Evolutionary conservation across 495 filamentous ascomycete species (phyloP).

Genomic region (Haplographium delicatum): DNA sequence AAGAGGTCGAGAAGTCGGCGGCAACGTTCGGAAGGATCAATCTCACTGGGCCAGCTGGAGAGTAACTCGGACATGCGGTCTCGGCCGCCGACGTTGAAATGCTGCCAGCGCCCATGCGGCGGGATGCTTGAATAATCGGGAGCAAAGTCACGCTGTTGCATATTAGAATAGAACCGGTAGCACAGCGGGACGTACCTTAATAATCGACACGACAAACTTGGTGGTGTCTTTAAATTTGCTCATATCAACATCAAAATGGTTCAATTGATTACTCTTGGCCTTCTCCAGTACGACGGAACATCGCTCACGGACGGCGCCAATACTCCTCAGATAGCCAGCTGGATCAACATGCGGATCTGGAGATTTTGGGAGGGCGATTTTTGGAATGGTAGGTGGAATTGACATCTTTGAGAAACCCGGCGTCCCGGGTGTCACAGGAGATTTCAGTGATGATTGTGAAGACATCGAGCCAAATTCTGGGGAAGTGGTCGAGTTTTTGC

Average conservation of each 20-base stretch:
- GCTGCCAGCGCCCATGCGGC: conserved; percentile 83
- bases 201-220: conserved; percentile 89
- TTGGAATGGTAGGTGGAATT: conserved; percentile 32
- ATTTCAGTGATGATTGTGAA: conserved; percentile 30
- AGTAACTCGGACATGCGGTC: conserved; percentile 72
- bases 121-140: conserved; percentile 55
- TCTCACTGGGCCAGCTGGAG: conserved; percentile 50
- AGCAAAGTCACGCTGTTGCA: conserved; percentile 22
- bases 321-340: conserved; percentile 85
- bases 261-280: conserved; percentile 71
- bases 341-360: conserved; percentile 91
- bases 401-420: conserved; percentile 29
- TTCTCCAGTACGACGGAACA: conserved; percentile 66
- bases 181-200: conserved; percentile 62
- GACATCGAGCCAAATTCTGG: conserved; percentile 17
- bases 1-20: conserved; percentile 80
- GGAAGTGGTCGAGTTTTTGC: conserved; percentile 41
- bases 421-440: conserved; percentile 33
- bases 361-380: conserved; percentile 70
- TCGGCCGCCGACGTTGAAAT: conserved; percentile 79
- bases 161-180: background rate
- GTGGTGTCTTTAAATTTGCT: conserved; percentile 82
- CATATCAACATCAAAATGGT: conserved; percentile 91
- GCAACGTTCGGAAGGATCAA: conserved; percentile 61
- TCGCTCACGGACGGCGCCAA: conserved; percentile 82